Evolutionary conservation across 2,329 filamentous ascomycete species (phyloP), one percentile per base, ranked within the genome.

Genomic region (Blastomyces silverae): DNA sequence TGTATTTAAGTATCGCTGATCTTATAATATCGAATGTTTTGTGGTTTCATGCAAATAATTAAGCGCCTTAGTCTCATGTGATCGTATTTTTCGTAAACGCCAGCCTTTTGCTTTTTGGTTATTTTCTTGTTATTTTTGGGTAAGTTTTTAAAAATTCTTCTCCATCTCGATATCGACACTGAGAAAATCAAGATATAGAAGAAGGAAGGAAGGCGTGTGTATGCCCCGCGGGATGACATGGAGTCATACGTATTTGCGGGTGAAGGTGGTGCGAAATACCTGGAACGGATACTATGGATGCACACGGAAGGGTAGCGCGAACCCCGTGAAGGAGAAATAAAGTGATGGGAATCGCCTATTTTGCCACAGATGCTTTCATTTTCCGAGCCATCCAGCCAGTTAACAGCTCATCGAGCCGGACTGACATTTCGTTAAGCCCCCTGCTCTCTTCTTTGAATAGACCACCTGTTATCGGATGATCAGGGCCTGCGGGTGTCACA

Each of bases 361-460:
- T 58, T 28, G 55, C 37, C 11, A 61, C 13, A 55, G 63, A 58
- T 17, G 56, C 39, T 46, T 61, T 52, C 28, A 7, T 17, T 67
- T 80, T 80, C 66, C 78, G 80, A 61, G 79, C 76, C 68, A 96
- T 81, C 88, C 91, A 92, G 72, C 90, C 87, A 69, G 88, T 89
- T 56, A 96, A 84, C 85, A 96, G 87, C 25, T 89, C 86, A 78
- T 99, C 93, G 69, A 97, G 83, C 82, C 93, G 89, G 79, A 88
- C 89, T 66, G 91, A 93, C 77, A 99, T 92, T 74, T 94, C 91
- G 62, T 89, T 88, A 73, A 97, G 78, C 73, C 89, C 89, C 69
- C 89, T 90, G 73, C 91, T 92, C 77, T 96, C 91, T 73, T 96
- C 90, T 61, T 87, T 87, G 79, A 95, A 97, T 64, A 97, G 79